These are phyloP conservation scores for Trichomonascaceae sp. DNA, from an alignment of 1,139 yeast species.

Conservation along the genomic window DNA sequence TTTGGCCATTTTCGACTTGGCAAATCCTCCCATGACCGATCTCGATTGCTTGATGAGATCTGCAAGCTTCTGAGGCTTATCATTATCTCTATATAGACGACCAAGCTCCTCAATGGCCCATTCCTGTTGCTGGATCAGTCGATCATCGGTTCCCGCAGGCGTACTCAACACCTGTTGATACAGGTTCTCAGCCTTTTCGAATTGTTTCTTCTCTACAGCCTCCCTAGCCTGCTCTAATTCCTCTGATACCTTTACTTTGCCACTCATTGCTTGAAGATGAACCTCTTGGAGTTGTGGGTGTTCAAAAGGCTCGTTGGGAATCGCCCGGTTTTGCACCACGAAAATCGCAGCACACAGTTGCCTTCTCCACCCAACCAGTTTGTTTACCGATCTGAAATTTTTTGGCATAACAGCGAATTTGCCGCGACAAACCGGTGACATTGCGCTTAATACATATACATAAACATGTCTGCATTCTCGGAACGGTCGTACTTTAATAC, in stretches of 20 bases:
- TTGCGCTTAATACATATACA: not conserved
- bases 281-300: not conserved
- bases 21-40: conserved; percentile 60
- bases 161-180: conserved; percentile 42
- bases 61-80: conserved; percentile 47
- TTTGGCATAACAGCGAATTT: not conserved
- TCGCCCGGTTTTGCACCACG: too few relatives aligned
- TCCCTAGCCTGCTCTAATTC: conserved; percentile 49
- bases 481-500: not conserved
- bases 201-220: conserved; percentile 45
- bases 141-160: conserved; percentile 34
- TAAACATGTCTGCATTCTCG: not conserved
- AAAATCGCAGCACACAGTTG: too few relatives aligned
- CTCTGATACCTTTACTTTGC: conserved; percentile 5
- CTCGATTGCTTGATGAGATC: conserved; percentile 66
- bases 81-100: conserved; percentile 28
- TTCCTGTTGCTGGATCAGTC: conserved; percentile 34
- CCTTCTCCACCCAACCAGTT: not conserved
- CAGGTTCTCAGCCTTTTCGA: conserved; percentile 50
- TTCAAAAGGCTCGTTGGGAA: not conserved
- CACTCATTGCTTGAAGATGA: not conserved
- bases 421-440: not conserved
- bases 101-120: conserved; percentile 34
- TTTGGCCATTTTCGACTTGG: conserved; percentile 93
- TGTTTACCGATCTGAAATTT: not conserved